A percentile compares a stretch with the other conserved stretches of the same genome.
phyloP scores from a whole-genome alignment of 108 stramenopile species.

The Aurantiochytrium sp. region DNA sequence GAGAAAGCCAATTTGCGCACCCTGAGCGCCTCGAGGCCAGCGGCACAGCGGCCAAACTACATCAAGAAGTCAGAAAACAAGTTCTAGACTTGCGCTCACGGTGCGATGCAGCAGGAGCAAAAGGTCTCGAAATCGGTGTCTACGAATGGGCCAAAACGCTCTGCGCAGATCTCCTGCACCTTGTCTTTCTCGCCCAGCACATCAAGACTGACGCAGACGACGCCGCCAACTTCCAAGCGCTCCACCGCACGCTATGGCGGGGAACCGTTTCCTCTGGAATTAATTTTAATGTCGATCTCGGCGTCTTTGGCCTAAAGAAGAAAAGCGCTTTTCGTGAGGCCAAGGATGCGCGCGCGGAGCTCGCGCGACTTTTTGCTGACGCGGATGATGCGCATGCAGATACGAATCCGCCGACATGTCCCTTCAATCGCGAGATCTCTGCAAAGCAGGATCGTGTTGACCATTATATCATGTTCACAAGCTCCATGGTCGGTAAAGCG shows the following conservation, averaged over 20 bases:
- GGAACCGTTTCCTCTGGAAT: neutral
- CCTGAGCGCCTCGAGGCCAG: neutral
- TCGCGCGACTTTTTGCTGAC: neutral
- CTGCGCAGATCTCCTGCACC: neutral
- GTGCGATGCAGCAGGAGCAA: neutral
- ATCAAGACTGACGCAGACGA: neutral
- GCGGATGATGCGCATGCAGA: neutral
- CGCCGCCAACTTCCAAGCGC: neutral
- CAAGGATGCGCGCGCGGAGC: neutral
- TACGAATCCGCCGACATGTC: neutral
- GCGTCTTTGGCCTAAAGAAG: neutral
- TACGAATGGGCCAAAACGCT: neutral
- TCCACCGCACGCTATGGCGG: neutral
- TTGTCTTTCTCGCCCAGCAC: neutral
- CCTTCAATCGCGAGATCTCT: neutral
- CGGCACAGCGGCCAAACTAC: neutral
- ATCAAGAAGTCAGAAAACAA: neutral
- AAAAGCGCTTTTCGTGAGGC: neutral
- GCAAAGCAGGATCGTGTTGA: neutral
- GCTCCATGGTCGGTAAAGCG: neutral
- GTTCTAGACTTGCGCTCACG: neutral
- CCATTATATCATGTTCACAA: neutral
- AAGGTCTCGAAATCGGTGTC: neutral
- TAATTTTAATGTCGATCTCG: neutral
- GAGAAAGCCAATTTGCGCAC: neutral